phyloP scores from a whole-genome alignment of 495 filamentous ascomycete species.

The Evernia prunastri region DNA sequence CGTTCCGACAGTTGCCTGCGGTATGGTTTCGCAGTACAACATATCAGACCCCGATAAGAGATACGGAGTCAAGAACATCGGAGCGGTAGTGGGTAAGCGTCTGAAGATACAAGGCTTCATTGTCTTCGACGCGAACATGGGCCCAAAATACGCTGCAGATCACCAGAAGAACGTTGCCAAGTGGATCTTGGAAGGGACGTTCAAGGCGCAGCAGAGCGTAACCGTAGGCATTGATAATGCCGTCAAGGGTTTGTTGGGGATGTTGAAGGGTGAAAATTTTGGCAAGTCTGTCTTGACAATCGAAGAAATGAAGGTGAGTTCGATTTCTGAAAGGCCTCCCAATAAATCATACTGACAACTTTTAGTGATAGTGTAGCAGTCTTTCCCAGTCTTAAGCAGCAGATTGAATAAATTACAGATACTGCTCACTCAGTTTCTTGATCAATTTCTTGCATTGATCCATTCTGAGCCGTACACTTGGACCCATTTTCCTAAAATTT shows the following conservation, averaged over 20 bases:
- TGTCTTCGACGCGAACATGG: constrained; percentile 58
- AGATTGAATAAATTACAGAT: neutral
- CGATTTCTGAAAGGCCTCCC: neutral
- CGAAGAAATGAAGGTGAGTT: constrained; percentile 19
- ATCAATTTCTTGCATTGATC: constrained; percentile 7
- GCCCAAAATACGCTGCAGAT: constrained; percentile 61
- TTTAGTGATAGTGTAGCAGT: neutral
- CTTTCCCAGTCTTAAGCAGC: neutral
- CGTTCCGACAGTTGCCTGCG: constrained; percentile 45
- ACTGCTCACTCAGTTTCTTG: neutral
- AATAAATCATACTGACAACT: neutral
- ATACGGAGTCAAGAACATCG: constrained; percentile 66
- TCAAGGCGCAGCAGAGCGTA: constrained; percentile 64
- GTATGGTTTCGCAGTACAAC: constrained; percentile 80
- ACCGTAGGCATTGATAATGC: constrained; percentile 81
- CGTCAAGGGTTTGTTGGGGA: constrained; percentile 73
- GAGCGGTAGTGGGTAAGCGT: constrained; percentile 49
- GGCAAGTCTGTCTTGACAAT: constrained; percentile 86
- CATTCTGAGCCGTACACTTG: constrained; percentile 4
- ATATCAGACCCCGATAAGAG: constrained; percentile 40
- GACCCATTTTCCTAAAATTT: neutral
- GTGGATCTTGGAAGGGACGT: constrained; percentile 78
- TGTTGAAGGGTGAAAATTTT: constrained; percentile 83
- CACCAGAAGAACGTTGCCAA: constrained; percentile 75
- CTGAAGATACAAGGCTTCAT: constrained; percentile 73